Percentiles rank a stretch among this genome's conserved stretches.
phyloP scores from a whole-genome alignment of 495 filamentous ascomycete species.

The Aeminium ludgeri region DNA sequence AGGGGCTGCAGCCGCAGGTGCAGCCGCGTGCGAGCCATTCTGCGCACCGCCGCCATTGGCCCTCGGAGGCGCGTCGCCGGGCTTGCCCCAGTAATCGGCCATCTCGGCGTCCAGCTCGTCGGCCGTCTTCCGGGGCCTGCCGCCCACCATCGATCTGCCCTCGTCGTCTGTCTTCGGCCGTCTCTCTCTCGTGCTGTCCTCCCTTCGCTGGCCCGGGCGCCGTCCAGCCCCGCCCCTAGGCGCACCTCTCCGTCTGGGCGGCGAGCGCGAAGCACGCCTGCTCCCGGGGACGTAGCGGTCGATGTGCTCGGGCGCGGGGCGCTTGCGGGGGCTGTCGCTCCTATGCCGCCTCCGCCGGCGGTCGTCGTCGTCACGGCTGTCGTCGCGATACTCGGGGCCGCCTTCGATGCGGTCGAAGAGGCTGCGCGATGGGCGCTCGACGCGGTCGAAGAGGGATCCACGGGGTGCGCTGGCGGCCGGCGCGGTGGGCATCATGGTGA shows the following conservation, averaged over 20 bases:
- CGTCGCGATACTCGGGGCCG: neutral
- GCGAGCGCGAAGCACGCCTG: slow-evolving; percentile 30
- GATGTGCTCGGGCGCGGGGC: slow-evolving; percentile 52
- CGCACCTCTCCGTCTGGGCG: slow-evolving; percentile 28
- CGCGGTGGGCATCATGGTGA: slow-evolving; percentile 45
- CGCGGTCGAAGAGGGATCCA: slow-evolving; percentile 49
- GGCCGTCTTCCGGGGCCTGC: slow-evolving; percentile 69
- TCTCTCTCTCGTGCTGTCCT: slow-evolving; percentile 21
- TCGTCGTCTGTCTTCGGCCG: slow-evolving; percentile 19
- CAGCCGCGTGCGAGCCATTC: neutral
- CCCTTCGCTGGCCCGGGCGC: slow-evolving; percentile 22
- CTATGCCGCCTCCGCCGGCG: slow-evolving; percentile 29
- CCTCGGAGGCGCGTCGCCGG: neutral
- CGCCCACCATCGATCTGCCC: slow-evolving; percentile 25
- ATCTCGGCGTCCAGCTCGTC: slow-evolving; percentile 91
- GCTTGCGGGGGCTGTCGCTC: slow-evolving; percentile 39
- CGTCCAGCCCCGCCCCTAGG: slow-evolving; percentile 34
- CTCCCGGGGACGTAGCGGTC: slow-evolving; percentile 68
- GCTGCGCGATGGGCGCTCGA: slow-evolving; percentile 28
- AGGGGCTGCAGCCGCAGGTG: neutral
- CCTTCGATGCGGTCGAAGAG: slow-evolving; percentile 13
- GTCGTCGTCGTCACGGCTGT: slow-evolving; percentile 5
- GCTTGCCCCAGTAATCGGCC: slow-evolving; percentile 69
- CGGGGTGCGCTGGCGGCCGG: slow-evolving; percentile 34
- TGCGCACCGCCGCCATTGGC: slow-evolving; percentile 1